These are phyloP conservation scores for Lactifluus subvellereus DNA, from an alignment of 768 basidiomycete genomes.

Conservation along the genomic window DNA sequence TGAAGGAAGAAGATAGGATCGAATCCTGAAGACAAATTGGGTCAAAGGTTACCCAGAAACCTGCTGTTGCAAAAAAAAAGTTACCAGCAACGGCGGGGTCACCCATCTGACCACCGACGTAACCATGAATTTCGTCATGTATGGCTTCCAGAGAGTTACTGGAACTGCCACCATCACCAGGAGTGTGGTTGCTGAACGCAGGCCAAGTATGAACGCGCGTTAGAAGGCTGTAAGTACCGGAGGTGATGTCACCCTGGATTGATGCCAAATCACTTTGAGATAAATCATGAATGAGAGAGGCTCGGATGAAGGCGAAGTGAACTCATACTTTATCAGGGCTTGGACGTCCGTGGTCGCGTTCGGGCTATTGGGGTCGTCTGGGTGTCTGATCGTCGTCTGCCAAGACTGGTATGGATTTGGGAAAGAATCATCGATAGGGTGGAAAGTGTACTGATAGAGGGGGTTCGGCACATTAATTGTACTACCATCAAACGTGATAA, in stretches of 20 bases:
- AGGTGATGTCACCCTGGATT: constrained; percentile 13
- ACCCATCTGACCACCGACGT: constrained; percentile 26
- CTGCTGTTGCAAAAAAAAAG: constrained; percentile 35
- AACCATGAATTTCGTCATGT: constrained; percentile 42
- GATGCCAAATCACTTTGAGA: constrained; percentile 6
- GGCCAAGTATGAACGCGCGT: constrained; percentile 37
- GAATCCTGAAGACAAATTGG: constrained; percentile 34
- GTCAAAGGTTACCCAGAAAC: constrained; percentile 17
- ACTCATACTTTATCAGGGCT: constrained; percentile 29
- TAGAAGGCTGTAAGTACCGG: constrained; percentile 32
- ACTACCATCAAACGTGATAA: constrained; percentile 33
- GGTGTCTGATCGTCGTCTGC: constrained; percentile 15
- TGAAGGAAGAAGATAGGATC: constrained; percentile 54
- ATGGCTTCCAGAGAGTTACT: constrained; percentile 47
- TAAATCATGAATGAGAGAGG: background rate
- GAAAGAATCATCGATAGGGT: constrained; percentile 28
- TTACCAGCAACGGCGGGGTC: constrained; percentile 33
- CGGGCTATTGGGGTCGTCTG: background rate
- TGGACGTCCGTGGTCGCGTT: constrained; percentile 27
- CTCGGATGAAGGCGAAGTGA: background rate
- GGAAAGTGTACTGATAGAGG: constrained; percentile 34
- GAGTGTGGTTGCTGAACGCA: constrained; percentile 43
- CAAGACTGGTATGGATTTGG: constrained; percentile 5
- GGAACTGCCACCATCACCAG: constrained; percentile 34
- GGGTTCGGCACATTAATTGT: constrained; percentile 32